Conservation (phyloP, 768 basidiomycete genomes). For the Gloeophyllum trabeum region DNA sequence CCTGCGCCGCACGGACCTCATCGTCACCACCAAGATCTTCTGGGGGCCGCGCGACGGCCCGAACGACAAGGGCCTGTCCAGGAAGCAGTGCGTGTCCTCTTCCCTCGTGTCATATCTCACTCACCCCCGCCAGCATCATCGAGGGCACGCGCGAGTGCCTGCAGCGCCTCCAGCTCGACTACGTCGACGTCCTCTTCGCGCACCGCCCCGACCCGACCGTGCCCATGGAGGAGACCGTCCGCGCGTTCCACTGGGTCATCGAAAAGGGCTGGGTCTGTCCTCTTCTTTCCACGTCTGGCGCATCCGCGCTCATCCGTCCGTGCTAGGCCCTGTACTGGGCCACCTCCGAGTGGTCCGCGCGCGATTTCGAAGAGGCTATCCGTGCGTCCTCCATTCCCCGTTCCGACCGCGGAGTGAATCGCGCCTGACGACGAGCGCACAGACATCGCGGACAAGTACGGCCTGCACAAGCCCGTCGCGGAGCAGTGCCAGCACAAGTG, state of each 20-base stretch:
- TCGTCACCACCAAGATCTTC: constrained; percentile 49
- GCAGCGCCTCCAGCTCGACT: constrained; percentile 38
- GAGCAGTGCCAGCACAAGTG: constrained; percentile 42
- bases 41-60: constrained; percentile 31
- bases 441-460: constrained; percentile 39
- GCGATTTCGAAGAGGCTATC: constrained; percentile 33
- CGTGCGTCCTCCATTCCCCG: constrained; percentile 12
- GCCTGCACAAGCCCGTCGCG: constrained; percentile 34
- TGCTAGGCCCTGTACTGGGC: constrained; percentile 33
- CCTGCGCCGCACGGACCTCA: constrained; percentile 33
- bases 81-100: constrained; percentile 15
- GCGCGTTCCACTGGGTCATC: constrained; percentile 46
- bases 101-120: background rate
- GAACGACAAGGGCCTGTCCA: constrained; percentile 19
- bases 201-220: constrained; percentile 36
- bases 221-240: constrained; percentile 43
- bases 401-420: background rate
- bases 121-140: constrained; percentile 25
- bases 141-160: constrained; percentile 43
- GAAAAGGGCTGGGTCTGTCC: constrained; percentile 30
- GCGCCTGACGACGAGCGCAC: background rate
- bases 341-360: constrained; percentile 45
- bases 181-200: constrained; percentile 38
- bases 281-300: background rate
- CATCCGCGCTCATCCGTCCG: background rate